Evolutionary conservation across 768 basidiomycete genomes (phyloP), one percentile per base, ranked within the genome.

Genomic region (Termitomyces sp.): DNA sequence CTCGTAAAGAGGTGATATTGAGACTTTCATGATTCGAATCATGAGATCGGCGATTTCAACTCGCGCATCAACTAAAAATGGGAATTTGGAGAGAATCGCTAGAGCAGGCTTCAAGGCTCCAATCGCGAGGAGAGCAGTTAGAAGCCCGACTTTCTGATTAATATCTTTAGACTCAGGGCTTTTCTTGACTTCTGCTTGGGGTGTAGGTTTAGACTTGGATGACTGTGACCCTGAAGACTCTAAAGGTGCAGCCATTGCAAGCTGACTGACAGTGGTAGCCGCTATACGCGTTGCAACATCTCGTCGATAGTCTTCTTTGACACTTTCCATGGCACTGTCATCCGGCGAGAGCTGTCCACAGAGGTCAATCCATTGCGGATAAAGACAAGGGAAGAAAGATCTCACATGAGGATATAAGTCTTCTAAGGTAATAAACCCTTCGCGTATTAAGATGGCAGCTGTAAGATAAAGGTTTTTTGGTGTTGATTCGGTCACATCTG

Each of bases 321-420:
- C 79, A 43, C 74, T 74, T 30, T 81, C 82, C 90, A 98, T 91
- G 22, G 86, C 87, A 18, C 78, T 80, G 60, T 98, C 97, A 30
- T 73, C 70, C 0, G 94, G 94, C 1, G 82, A 78, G 33, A 95
- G 75, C 91, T 93, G 66, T 49, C 46, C 9, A 44, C 12, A 20
- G 27, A 26, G 12, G 48, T 57, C 4, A 45, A 13, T 12, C 37
- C 14, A 33, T 46, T 10, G 14, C 36, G 5, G 33, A 30, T 16
- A 43, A 53, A 58, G 16, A 33, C 40, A 30, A n/a, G 22, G 22
- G 14, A n/a, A n/a, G 27, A 56, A 54, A 46, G 22, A 27, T 74
- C 87, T 64, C 67, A 95, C 94, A 74, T 98, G 95, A n/a, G 91
- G 85, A 73, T 94, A 94, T 12, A 99, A 72, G 68, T 97, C 96